Conservation (phyloP, 1,284 basidiomycete genomes). For the Moniliophthora roreri region DNA sequence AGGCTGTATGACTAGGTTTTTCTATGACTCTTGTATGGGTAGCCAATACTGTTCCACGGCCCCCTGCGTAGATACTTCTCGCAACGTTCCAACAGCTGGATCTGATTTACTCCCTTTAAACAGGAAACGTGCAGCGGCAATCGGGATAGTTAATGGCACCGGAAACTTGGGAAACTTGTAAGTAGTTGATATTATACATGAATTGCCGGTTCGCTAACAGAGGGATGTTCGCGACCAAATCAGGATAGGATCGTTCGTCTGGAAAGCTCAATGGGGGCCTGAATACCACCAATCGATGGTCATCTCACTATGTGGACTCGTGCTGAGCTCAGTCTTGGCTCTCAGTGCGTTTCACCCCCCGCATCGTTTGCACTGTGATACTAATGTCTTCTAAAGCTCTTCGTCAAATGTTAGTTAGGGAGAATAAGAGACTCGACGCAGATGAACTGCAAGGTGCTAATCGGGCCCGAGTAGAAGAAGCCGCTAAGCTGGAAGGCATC, state of each 20-base stretch:
- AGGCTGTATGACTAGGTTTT: constrained; percentile 39
- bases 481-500: constrained; percentile 48
- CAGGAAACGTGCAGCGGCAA: constrained; percentile 45
- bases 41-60: constrained; percentile 59
- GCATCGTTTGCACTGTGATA: neutral
- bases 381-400: constrained; percentile 34
- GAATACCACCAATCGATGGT: constrained; percentile 51
- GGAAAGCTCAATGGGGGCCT: constrained; percentile 50
- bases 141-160: constrained; percentile 33
- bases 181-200: constrained; percentile 26
- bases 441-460: constrained; percentile 43
- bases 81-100: neutral
- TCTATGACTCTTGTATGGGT: constrained; percentile 65
- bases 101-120: neutral
- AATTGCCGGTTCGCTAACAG: no score
- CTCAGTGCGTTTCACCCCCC: constrained; percentile 29
- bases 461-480: constrained; percentile 44
- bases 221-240: neutral
- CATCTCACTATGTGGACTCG: constrained; percentile 42
- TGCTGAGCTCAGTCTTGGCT: constrained; percentile 34
- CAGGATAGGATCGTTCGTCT: constrained; percentile 52
- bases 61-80: constrained; percentile 44
- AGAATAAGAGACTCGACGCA: constrained; percentile 44
- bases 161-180: constrained; percentile 30
- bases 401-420: constrained; percentile 42